Conservation (phyloP, 225 moss, liverwort and hornwort species). For the Rhytidiadelphus loreus region DNA sequence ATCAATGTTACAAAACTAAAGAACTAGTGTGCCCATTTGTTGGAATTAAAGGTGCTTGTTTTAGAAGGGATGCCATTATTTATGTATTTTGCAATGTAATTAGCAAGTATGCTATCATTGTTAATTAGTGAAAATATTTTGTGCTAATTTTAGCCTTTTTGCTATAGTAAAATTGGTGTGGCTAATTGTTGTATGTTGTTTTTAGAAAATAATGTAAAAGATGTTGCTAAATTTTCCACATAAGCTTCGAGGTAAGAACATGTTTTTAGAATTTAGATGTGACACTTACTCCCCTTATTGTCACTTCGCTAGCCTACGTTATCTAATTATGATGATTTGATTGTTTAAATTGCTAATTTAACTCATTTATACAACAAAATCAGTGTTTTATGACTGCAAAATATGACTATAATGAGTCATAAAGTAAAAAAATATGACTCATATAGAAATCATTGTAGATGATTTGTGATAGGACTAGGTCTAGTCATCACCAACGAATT, state of each 20-base stretch:
- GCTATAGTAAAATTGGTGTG: background rate
- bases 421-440: too few species aligned
- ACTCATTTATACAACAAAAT: too few species aligned
- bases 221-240: background rate
- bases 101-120: background rate
- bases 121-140: background rate
- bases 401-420: too few species aligned
- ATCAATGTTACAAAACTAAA: background rate
- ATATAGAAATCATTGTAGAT: too few species aligned
- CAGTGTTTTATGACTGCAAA: too few species aligned
- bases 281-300: fast-evolving
- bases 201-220: background rate
- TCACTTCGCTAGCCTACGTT: too few species aligned
- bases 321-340: background rate
- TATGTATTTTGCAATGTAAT: background rate
- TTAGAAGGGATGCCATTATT: background rate
- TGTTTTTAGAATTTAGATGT: background rate
- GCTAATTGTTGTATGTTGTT: background rate
- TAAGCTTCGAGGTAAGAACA: fast-evolving
- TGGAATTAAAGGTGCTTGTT: background rate
- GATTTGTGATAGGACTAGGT: too few species aligned
- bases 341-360: fast-evolving
- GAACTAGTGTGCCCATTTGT: background rate
- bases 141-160: background rate
- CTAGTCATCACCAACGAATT: too few species aligned